These are phyloP conservation scores for Eucalyptus curtisii DNA, from an alignment of 345 rosid species.

Conservation along the genomic window DNA sequence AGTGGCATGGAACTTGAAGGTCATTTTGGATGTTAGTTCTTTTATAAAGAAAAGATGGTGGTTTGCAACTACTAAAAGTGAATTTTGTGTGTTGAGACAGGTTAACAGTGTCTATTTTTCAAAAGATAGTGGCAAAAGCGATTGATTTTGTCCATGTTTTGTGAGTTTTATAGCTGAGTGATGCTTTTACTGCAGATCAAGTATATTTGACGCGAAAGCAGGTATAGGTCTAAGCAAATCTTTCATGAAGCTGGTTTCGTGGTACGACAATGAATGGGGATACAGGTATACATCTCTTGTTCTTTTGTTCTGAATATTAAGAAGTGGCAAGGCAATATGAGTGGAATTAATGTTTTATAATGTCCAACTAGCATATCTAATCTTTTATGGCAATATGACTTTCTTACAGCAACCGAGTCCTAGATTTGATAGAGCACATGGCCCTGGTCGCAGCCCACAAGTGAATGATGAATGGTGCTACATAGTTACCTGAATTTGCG, in stretches of 20 bases:
- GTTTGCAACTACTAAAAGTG: neutral
- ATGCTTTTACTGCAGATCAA: slow-evolving; percentile 48
- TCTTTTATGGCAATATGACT: neutral
- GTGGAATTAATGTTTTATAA: neutral
- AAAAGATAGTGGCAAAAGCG: neutral
- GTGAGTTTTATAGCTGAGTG: neutral
- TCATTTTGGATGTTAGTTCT: neutral
- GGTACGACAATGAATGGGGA: slow-evolving; percentile 99
- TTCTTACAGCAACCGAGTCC: slow-evolving; percentile 77
- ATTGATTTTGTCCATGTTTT: neutral
- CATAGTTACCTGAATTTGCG: neutral
- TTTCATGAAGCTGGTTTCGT: slow-evolving; percentile 82
- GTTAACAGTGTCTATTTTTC: neutral
- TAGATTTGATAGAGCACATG: slow-evolving; percentile 95
- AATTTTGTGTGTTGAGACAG: neutral
- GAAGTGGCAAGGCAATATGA: neutral
- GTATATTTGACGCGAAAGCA: slow-evolving; percentile 97
- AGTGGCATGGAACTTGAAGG: neutral
- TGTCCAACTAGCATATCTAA: neutral
- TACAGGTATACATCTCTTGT: slow-evolving; percentile 53
- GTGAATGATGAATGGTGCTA: neutral
- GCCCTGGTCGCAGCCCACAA: slow-evolving; percentile 62
- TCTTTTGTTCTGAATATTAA: neutral
- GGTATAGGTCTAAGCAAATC: slow-evolving; percentile 82
- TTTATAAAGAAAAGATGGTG: neutral